Base-by-base conservation (phyloP, 1,284 basidiomycete species). In the Vanrija sp. region DNA sequence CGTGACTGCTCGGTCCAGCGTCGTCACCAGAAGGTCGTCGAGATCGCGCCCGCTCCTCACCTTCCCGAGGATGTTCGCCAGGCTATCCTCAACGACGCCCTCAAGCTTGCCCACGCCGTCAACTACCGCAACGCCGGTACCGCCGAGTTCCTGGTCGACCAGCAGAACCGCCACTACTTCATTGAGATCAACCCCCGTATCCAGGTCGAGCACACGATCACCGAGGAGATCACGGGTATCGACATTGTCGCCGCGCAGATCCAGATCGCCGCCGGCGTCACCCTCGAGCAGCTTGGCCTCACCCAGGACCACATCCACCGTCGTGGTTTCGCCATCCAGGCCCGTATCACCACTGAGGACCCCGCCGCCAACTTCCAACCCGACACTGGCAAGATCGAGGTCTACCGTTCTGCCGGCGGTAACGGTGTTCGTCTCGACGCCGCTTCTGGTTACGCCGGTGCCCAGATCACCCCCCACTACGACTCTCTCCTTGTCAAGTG, bases 291-390 rank as follows among this genome's bases (percentile, higher is more conserved):
- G 75, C 88, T 98, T 60, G 96, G 95, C 56, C 82, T 99, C 51
- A 91, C 89, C n/a, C 96, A 98, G 78, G 91, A 97, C 49, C 89
- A 91, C 51, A 92, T 99, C 76, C 89, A 87, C 64, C 92, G 92
- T 78, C 89, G 96, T 58, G 96, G 96, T 40, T 97, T 91, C 72
- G 95, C 96, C 12, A 98, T 99, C 64, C 96, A 99, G 75, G 97
- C 92, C 77, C 93, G 96, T 81, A 85, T 99, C 77, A 98, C 96
- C 43, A 98, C 96, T n/a, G 96, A 99, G 79, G 95, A 99, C 77
- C 85, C 96, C 9, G 84, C 89, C 23, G 75, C 83, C 53, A 83
- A 81, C 73, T 98, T 99, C 89, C 92, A 97, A 78, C 96, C 96
- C 38, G 96, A 99, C 77, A 98, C 92, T 3, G 96, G 96, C 63